Conservation (phyloP, 441 rosid genomes). For the Mallotus japonicus region DNA sequence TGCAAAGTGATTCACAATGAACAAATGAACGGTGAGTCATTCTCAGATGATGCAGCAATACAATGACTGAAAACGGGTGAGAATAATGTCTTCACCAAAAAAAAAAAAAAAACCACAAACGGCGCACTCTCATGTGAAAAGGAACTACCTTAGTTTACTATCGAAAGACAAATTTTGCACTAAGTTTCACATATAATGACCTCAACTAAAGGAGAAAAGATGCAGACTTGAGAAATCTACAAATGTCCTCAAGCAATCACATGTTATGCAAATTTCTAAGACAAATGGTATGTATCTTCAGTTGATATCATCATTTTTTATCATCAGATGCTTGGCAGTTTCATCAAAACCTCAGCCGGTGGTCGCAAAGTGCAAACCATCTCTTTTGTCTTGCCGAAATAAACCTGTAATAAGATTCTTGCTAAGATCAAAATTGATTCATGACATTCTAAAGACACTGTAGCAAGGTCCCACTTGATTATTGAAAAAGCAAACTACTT, state of each 20-base stretch:
- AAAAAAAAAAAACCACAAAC: neutral
- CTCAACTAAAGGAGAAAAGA: neutral
- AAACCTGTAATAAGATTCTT: conserved; percentile 53
- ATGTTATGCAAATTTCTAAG: neutral
- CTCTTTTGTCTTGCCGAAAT: conserved; percentile 95
- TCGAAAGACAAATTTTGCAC: neutral
- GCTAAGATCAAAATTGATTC: neutral
- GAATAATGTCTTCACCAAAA: neutral
- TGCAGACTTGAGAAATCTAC: conserved; percentile 3
- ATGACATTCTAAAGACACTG: neutral
- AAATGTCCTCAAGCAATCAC: conserved; percentile 6
- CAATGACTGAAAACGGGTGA: neutral
- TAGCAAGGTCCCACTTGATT: neutral
- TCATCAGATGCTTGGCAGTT: conserved; percentile 58
- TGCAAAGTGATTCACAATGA: neutral
- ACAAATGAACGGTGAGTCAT: neutral
- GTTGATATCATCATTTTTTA: neutral
- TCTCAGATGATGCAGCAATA: neutral
- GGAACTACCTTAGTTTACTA: neutral
- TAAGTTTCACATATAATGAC: neutral
- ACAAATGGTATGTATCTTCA: neutral
- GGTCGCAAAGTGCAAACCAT: conserved; percentile 93
- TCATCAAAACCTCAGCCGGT: conserved; percentile 68
- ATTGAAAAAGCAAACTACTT: neutral
- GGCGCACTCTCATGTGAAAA: neutral